phyloP scores from a whole-genome alignment of 208 protist genomes.

The Leishmania guyanensis region DNA sequence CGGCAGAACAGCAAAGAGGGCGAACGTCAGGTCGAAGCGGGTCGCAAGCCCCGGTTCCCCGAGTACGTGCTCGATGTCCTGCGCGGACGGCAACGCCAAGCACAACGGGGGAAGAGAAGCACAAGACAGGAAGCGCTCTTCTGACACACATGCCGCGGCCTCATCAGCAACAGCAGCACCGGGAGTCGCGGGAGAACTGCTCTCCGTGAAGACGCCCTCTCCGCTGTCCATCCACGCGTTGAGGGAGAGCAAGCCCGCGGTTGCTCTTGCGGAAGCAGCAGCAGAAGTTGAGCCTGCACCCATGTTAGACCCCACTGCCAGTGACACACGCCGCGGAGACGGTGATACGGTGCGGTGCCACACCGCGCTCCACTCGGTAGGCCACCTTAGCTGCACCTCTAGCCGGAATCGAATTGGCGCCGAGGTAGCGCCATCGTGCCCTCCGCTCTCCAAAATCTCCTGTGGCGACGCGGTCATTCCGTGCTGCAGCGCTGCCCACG shows the following conservation, averaged over 20 bases:
- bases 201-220: neutral
- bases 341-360: conserved; percentile 2
- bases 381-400: conserved; percentile 25
- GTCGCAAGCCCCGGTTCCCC: conserved; percentile 17
- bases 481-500: conserved; percentile 9
- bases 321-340: neutral
- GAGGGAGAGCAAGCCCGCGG: neutral
- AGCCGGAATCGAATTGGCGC: conserved; percentile 8
- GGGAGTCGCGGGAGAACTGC: neutral
- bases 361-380: conserved; percentile 10
- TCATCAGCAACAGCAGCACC: neutral
- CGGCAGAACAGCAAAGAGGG: neutral
- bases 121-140: neutral
- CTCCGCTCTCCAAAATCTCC: neutral
- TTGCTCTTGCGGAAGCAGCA: neutral
- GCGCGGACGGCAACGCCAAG: conserved; percentile 23
- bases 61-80: conserved; percentile 11
- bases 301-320: neutral
- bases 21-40: conserved; percentile 14
- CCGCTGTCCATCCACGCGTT: conserved; percentile 14
- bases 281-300: neutral
- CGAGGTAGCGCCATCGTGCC: neutral
- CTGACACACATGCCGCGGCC: neutral
- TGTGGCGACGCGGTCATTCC: conserved; percentile 1
- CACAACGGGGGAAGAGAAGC: conserved; percentile 10